Evolutionary conservation across 148 eudicot species (phyloP), one percentile per base, ranked within the genome.

Genomic region (Spergularia marina): DNA sequence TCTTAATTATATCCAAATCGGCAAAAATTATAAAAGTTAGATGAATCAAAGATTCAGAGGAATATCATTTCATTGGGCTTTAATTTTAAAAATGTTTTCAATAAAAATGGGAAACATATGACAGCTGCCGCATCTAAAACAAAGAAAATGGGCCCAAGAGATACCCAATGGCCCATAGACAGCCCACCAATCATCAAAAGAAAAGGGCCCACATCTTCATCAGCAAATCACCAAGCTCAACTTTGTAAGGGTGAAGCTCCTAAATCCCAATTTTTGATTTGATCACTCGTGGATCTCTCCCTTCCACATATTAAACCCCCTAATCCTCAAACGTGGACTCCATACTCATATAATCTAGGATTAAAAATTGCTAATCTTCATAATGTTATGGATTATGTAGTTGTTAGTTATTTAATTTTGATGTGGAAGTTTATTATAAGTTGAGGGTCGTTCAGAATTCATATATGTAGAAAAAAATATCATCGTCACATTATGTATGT

Each of bases 161-260:
- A 49, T 39, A 65, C 74, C 71, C 71, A 77, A 54, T 77, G 63
- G 80, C 75, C 70, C 40, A 30, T 41, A 15, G 20, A 20, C 70
- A 74, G 51, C 12, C 56, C 17, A 25, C 18, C 2, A 15, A 30
- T 40, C 30, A 6, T 14, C 0, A 52, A 77, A 77, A n/a, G 12
- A 20, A 9, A 59, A 20, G 80, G 74, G 64, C 80, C 80, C 70
- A 62, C 75, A 15, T 16, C 7, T 63, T 40, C 51, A 71, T 80
- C 75, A 80, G 75, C 78, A 70, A 72, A 69, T 25, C 82, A 80
- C 82, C 65, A 21, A 62, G 47, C 71, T 47, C 17, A 40, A 13
- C 52, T 55, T 12, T 73, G 62, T 53, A 65, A 63, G 81, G 81
- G 20, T 47, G 51, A 44, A 44, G 44, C 20, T 60, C 23, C 14